Evolutionary conservation across 305 asterid genomes (phyloP), one percentile per base, ranked within the genome.

Genomic region (Coffea humblotiana): DNA sequence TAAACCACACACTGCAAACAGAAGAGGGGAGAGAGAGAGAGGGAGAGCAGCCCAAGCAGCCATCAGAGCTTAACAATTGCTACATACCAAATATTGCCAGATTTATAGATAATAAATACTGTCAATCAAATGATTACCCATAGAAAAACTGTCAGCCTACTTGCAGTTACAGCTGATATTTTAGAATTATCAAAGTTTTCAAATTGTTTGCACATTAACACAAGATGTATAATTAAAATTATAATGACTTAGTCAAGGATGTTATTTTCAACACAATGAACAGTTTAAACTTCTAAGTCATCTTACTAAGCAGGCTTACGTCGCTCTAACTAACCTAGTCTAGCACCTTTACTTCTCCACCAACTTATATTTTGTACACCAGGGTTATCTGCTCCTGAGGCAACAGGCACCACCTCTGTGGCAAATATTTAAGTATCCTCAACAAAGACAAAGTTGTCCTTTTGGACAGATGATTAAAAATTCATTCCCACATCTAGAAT

Each of bases 51-150:
- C 48, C 6, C 19, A 47, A 35, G 12, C 43, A 47, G 61, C 48
- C 77, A 79, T 71, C 18, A 58, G 29, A 71, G n/a, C 64, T 47
- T 35, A 79, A 48, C 43, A n/a, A 66, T 37, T 64, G 8, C 73
- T 32, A 66, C 32, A 11, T 21, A 49, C 25, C 37, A 27, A 77
- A 65, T 64, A 43, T 13, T 45, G 47, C 51, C 48, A 47, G 63
- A 64, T 27, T 9, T 48, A 27, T 27, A 77, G 19, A 27, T 27
- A 65, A 45, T 65, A 66, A 29, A 19, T 67, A 32, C 1, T 32
- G 47, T 32, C 18, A 32, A 21, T n/a, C 16, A 11, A 27, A 48
- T 16, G 14, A 49, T 29, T 18, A 47, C 49, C 32, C 65, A 14
- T 19, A 32, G 66, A 49, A 27, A 19, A 65, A 21, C 52, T 77